Evolutionary conservation across 2,329 filamentous ascomycete species (phyloP), one percentile per base, ranked within the genome.

Genomic region (Acephala macrosclerotiorum): DNA sequence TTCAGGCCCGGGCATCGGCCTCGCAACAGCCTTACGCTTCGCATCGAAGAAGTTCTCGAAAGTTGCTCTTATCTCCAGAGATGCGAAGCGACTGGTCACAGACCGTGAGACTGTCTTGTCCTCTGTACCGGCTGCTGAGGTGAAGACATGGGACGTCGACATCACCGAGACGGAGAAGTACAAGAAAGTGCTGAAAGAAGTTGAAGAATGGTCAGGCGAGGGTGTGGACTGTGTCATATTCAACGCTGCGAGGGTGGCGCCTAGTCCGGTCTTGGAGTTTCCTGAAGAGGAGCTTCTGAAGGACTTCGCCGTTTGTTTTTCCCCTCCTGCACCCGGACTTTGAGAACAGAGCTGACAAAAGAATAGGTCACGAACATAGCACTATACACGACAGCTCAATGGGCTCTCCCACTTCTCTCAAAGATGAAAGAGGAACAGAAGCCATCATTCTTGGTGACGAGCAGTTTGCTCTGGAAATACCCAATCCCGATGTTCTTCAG

Each of bases 241-340:
- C 77, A 87, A 87, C 68, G 83, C 84, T 0, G 84, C 84, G 2
- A 74, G 81, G 0, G 81, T 86, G 1, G 77, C 77, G 7, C 77
- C 79, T 0, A 80, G 78, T 26, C 74, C 77, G 2, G 75, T 83
- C 0, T 72, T 86, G 7, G 76, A 79, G 38, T 80, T 80, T 58
- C 72, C 70, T 1, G 76, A 82, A 1, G 75, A 80, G 51, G 80
- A 83, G 18, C 80, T 87, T 11, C 75, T 84, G 33, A 77, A 80
- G 60, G 84, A 86, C 63, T 81, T 86, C 61, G 81, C 80, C 72
- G 83, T 85, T 59, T 20, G 20, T 25, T 26, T 12, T 11, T 7
- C 25, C 51, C 42, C 20, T 26, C 11, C 35, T 26, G 14, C n/a
- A 20, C 12, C 20, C 29, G 11, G n/a, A n/a, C n/a, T 16, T 20